Conservation (phyloP, 2,329 filamentous ascomycete genomes). For the Diaporthe citriasiana region DNA sequence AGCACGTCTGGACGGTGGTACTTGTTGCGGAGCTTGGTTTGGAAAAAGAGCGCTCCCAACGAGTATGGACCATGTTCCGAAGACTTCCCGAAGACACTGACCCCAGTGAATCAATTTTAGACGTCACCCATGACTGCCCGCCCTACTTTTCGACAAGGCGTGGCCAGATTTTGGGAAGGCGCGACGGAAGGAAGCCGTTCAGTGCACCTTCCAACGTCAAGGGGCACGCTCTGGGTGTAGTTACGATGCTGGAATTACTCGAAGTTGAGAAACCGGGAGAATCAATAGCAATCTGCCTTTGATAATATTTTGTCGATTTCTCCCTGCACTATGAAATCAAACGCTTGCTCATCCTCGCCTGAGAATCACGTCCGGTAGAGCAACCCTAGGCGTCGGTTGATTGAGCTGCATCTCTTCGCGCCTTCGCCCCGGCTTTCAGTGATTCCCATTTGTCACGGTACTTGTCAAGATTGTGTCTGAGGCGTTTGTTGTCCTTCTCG, state of each 20-base stretch:
- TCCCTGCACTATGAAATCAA: background rate
- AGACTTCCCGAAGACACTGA: background rate
- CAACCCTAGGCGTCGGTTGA: constrained; percentile 36
- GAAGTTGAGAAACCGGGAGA: background rate
- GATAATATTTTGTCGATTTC: background rate
- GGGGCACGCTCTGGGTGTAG: background rate
- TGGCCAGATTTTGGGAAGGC: background rate
- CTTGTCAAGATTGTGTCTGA: constrained; percentile 68
- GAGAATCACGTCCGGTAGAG: background rate
- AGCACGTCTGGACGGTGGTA: background rate
- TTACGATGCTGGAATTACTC: background rate
- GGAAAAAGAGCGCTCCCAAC: background rate
- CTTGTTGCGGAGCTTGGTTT: background rate
- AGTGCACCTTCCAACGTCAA: too few species aligned
- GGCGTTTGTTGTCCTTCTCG: constrained; percentile 72
- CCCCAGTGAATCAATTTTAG: background rate
- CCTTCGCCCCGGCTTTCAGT: constrained; percentile 73
- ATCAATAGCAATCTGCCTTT: background rate
- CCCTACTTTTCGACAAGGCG: background rate
- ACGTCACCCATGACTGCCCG: background rate
- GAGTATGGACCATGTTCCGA: background rate
- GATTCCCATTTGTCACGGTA: constrained; percentile 74
- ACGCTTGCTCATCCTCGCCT: background rate
- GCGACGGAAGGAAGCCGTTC: background rate
- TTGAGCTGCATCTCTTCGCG: constrained; percentile 58